A percentile compares a stretch with the other conserved stretches of the same genome.
These are phyloP conservation scores for Taiozyma sp. DNA, from an alignment of 1,139 yeast genomes.

Conservation along the genomic window DNA sequence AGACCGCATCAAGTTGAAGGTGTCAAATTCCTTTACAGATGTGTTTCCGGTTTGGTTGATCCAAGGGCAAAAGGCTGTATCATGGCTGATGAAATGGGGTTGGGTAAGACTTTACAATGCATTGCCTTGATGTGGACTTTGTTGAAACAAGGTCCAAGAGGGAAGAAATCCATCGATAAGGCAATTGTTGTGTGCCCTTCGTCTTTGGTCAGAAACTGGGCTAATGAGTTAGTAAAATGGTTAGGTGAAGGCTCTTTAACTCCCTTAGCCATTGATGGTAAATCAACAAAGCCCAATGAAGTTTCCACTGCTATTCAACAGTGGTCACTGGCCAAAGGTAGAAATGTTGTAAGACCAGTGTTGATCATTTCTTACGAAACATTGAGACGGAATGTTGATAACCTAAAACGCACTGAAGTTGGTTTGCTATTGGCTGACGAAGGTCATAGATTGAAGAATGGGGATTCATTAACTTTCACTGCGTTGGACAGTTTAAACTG, in stretches of 20 bases:
- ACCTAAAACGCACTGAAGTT: constrained; percentile 70
- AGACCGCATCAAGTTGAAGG: constrained; percentile 98
- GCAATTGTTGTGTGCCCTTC: constrained; percentile 96
- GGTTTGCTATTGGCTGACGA: constrained; percentile 93
- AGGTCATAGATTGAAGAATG: constrained; percentile 93
- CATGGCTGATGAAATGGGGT: constrained; percentile 99
- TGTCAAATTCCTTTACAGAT: constrained; percentile 80
- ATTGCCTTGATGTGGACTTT: constrained; percentile 92
- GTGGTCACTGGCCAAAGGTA: constrained; percentile 89
- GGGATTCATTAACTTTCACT: constrained; percentile 89
- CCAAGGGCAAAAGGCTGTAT: constrained; percentile 91
- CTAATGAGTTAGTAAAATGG: constrained; percentile 95
- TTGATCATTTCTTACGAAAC: constrained; percentile 95
- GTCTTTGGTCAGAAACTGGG: constrained; percentile 93
- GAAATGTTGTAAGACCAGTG: constrained; percentile 90
- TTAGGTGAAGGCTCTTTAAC: constrained; percentile 85
- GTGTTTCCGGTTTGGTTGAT: constrained; percentile 86
- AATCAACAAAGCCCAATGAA: constrained; percentile 60
- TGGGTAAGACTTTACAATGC: constrained; percentile 94
- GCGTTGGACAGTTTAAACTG: constrained; percentile 81
- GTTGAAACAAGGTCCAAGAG: constrained; percentile 85
- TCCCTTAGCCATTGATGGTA: constrained; percentile 91
- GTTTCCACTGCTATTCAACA: constrained; percentile 64
- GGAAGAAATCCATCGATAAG: constrained; percentile 77
- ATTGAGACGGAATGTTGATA: constrained; percentile 76